Percentiles rank a stretch among this genome's conserved stretches.
phyloP scores from a whole-genome alignment of 768 basidiomycete genomes.

The Megacollybia marginata region DNA sequence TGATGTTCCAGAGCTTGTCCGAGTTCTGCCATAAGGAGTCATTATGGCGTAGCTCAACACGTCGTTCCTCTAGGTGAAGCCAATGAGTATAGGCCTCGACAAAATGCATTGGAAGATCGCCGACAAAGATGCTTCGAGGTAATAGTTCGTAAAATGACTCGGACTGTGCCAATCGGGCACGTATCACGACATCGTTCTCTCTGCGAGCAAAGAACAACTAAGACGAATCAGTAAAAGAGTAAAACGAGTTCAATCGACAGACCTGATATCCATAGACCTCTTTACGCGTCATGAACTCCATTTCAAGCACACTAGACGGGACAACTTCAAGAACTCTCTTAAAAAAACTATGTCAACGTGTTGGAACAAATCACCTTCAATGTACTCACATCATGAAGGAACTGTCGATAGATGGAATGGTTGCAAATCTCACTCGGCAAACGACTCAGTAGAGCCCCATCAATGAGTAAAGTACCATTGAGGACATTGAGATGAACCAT shows the following conservation, averaged over 20 bases:
- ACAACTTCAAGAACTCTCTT: slow-evolving; percentile 23
- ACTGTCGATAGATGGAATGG: slow-evolving; percentile 22
- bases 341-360: neutral
- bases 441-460: slow-evolving; percentile 29
- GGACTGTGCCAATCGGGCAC: slow-evolving; percentile 9
- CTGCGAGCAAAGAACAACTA: slow-evolving; percentile 24
- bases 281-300: slow-evolving; percentile 19
- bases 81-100: slow-evolving; percentile 25
- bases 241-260: neutral
- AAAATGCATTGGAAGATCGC: slow-evolving; percentile 23
- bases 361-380: neutral
- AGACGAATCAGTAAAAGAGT: neutral
- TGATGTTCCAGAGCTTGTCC: slow-evolving; percentile 21
- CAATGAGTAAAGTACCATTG: slow-evolving; percentile 29
- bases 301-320: slow-evolving; percentile 22
- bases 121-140: slow-evolving; percentile 15
- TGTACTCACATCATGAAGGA: slow-evolving; percentile 27
- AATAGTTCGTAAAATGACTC: slow-evolving; percentile 22
- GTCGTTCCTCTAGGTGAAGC: slow-evolving; percentile 16
- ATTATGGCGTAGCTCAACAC: slow-evolving; percentile 25
- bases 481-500: slow-evolving; percentile 35
- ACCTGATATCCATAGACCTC: slow-evolving; percentile 14
- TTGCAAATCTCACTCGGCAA: slow-evolving; percentile 24
- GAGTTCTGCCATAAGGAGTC: slow-evolving; percentile 20
- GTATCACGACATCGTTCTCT: slow-evolving; percentile 19